Evolutionary conservation across 257 asterid genomes (phyloP).

Genomic region (Coffea eugenioides): DNA sequence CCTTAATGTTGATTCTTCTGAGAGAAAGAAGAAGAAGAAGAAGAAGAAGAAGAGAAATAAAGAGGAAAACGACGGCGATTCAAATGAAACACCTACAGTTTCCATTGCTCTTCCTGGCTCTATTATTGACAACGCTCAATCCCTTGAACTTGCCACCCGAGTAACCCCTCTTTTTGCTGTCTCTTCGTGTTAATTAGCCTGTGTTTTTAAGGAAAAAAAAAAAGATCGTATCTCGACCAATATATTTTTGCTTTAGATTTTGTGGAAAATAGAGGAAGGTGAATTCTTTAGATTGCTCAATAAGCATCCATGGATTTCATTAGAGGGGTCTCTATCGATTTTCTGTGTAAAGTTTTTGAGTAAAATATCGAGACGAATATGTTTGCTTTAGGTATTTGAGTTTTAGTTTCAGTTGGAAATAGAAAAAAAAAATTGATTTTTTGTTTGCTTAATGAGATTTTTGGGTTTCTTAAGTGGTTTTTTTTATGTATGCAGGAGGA

Average conservation of each 20-base stretch:
- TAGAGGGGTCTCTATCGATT: too few relatives aligned
- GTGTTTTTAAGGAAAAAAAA: neutral
- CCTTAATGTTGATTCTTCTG: conserved; percentile 40
- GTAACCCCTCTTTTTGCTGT: conserved; percentile 27
- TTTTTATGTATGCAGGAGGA: neutral
- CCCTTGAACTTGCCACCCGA: conserved; percentile 83
- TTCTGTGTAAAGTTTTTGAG: neutral
- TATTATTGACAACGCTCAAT: conserved; percentile 74
- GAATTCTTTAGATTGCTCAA: neutral
- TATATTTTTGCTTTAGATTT: too few relatives aligned
- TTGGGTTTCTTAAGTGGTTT: neutral
- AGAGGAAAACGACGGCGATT: conserved; percentile 23
- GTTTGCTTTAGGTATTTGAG: neutral
- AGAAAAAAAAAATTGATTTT: neutral
- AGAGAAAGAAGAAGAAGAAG: conserved; percentile 46
- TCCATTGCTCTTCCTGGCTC: conserved; percentile 83
- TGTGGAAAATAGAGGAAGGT: neutral
- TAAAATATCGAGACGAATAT: neutral
- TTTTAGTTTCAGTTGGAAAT: too few relatives aligned
- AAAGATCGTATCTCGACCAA: too few relatives aligned
- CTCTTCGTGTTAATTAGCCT: neutral
- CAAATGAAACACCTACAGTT: conserved; percentile 50
- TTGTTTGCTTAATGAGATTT: neutral
- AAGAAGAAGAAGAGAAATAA: conserved; percentile 32
- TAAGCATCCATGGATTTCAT: neutral